phyloP scores from a whole-genome alignment of 108 stramenopile species.

The Nannochloropsis salina region DNA sequence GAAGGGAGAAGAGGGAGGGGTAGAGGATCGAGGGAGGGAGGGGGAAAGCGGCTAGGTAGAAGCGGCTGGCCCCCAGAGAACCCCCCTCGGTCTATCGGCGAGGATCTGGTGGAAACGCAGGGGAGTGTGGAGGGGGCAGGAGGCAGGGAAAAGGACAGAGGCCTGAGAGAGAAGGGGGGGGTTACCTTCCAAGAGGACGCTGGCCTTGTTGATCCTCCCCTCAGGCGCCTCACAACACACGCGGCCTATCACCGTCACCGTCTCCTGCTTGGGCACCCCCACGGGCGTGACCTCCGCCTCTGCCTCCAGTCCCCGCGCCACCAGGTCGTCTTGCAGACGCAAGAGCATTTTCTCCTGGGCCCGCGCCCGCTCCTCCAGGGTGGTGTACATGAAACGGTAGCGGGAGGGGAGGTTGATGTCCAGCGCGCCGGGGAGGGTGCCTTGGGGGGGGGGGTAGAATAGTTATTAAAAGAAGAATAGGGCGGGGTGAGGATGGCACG shows the following conservation, averaged over 20 bases:
- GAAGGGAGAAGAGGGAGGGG: not conserved
- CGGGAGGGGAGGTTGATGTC: conserved; percentile 39
- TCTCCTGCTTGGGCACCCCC: conserved; percentile 76
- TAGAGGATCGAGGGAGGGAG: no score
- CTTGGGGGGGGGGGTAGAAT: not conserved
- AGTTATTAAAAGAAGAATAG: not conserved
- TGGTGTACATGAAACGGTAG: conserved; percentile 87
- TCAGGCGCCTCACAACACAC: conserved; percentile 77
- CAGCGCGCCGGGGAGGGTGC: not conserved
- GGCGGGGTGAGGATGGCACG: not conserved
- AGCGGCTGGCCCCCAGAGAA: not conserved
- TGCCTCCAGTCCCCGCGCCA: conserved; percentile 66
- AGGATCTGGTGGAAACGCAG: no score
- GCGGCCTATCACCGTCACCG: conserved; percentile 73
- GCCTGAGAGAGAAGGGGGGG: not conserved
- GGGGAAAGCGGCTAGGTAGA: not conserved
- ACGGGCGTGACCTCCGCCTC: conserved; percentile 62
- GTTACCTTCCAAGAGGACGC: conserved; percentile 69
- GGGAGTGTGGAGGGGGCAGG: no score
- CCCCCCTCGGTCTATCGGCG: not conserved
- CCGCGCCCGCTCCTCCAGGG: conserved; percentile 68
- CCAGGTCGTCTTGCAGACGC: conserved; percentile 58
- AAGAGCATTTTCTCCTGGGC: conserved; percentile 67
- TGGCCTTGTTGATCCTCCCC: conserved; percentile 76
- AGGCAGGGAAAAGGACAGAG: not conserved